These are phyloP conservation scores for Fusarium pininemorale DNA, from an alignment of 2,329 filamentous ascomycete species.

Conservation along the genomic window DNA sequence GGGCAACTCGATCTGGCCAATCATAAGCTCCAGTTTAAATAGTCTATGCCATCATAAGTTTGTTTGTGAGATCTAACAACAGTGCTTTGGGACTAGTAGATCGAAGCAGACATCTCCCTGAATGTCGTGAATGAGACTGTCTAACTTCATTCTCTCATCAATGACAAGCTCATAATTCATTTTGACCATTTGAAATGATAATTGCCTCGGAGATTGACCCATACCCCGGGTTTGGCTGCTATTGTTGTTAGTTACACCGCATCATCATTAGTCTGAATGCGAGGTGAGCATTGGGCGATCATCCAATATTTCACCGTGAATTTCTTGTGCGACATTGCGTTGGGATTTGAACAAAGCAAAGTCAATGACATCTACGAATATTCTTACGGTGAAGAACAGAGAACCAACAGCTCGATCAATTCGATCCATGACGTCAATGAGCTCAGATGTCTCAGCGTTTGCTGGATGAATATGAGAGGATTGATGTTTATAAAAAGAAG, in stretches of 20 bases:
- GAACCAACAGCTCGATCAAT: neutral
- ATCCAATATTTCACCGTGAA: neutral
- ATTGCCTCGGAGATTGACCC: too few relatives aligned
- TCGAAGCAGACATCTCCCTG: neutral
- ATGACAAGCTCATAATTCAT: neutral
- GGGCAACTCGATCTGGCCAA: neutral
- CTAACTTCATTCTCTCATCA: neutral
- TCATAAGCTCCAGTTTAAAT: neutral
- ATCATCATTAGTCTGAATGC: neutral
- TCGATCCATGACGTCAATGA: conserved; percentile 17
- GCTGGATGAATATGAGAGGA: too few relatives aligned
- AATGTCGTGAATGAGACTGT: neutral
- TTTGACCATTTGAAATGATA: too few relatives aligned
- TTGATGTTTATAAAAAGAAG: conserved; percentile 3
- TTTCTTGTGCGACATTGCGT: neutral
- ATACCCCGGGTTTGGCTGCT: neutral
- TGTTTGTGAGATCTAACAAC: neutral
- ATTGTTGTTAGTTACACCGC: neutral
- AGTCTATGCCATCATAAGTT: conserved; percentile 2
- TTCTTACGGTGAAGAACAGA: neutral
- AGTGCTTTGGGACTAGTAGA: neutral
- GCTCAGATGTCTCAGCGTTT: neutral
- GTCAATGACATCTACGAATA: conserved; percentile 15
- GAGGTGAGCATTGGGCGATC: neutral
- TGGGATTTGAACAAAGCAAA: conserved; percentile 5